These are phyloP conservation scores for Rhizopus stolonifer DNA, from an alignment of 371 early-diverging fungal genomes.

Conservation along the genomic window DNA sequence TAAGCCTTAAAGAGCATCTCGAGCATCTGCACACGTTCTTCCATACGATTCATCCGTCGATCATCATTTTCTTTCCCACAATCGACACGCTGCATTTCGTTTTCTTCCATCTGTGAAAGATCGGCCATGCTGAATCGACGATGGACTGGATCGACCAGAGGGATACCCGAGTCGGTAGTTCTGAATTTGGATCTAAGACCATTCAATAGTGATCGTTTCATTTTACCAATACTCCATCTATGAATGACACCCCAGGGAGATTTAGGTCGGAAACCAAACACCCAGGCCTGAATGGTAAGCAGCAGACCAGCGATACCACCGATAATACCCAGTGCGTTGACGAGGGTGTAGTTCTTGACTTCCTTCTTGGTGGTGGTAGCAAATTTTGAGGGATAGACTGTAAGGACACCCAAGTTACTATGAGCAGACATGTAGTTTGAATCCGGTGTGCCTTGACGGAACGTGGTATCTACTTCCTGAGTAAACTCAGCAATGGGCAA, in stretches of 20 bases:
- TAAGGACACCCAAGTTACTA: slow-evolving; percentile 30
- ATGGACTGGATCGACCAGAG: slow-evolving; percentile 48
- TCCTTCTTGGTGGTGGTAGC: slow-evolving; percentile 33
- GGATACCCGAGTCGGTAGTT: slow-evolving; percentile 42
- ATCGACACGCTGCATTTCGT: slow-evolving; percentile 33
- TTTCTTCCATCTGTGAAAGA: slow-evolving; percentile 24
- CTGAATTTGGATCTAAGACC: slow-evolving; percentile 43
- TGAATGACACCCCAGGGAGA: slow-evolving; percentile 55
- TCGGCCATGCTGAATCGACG: slow-evolving; percentile 40
- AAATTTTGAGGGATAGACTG: slow-evolving; percentile 30
- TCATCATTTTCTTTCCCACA: too few relatives aligned
- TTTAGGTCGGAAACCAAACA: slow-evolving; percentile 51
- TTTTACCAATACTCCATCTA: slow-evolving; percentile 49
- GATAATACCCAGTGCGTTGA: slow-evolving; percentile 50
- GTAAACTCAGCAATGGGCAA: slow-evolving; percentile 41
- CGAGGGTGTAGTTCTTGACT: slow-evolving; percentile 47
- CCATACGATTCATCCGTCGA: slow-evolving; percentile 31
- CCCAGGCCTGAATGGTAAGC: slow-evolving; percentile 43
- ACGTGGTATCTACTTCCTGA: slow-evolving; percentile 37
- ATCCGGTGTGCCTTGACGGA: slow-evolving; percentile 44
- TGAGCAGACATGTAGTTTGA: slow-evolving; percentile 35
- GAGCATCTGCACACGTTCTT: slow-evolving; percentile 36
- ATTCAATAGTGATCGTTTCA: slow-evolving; percentile 40
- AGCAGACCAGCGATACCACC: slow-evolving; percentile 53
- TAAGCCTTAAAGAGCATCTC: slow-evolving; percentile 38